Percentiles rank a stretch among this genome's conserved stretches.
phyloP scores from a whole-genome alignment of 2,329 filamentous ascomycete genomes.

The Diaporthe sp. region DNA sequence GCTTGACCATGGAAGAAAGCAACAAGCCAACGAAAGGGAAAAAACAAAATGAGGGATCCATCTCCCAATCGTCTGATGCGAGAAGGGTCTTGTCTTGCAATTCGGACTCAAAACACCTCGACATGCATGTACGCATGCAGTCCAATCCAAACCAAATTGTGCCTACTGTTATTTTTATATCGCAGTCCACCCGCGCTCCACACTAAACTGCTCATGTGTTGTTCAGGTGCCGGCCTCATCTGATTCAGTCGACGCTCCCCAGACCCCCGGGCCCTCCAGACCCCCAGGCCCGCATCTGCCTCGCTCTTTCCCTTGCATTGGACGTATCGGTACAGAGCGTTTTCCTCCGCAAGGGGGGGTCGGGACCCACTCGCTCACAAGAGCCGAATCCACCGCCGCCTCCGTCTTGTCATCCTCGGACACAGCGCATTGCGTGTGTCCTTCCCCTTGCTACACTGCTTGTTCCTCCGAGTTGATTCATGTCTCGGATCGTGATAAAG shows the following conservation, averaged over 20 bases:
- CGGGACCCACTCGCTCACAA: conserved; percentile 10
- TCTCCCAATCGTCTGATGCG: conserved; percentile 20
- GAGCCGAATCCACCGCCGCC: conserved; percentile 9
- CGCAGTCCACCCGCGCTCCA: background rate
- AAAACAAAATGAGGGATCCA: conserved; percentile 14
- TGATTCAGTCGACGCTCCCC: conserved; percentile 15
- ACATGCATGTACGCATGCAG: conserved; percentile 1
- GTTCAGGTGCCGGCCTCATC: conserved; percentile 13
- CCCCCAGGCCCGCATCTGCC: background rate
- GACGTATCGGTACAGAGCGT: conserved; percentile 12
- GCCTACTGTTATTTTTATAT: conserved; percentile 29
- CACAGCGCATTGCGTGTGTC: conserved; percentile 12
- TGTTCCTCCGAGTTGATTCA: conserved; percentile 22
- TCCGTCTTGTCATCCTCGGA: background rate
- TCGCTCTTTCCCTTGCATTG: background rate
- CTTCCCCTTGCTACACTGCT: conserved; percentile 30
- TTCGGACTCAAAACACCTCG: conserved; percentile 12
- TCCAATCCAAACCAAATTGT: conserved; percentile 16
- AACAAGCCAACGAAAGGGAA: background rate
- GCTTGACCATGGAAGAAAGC: background rate
- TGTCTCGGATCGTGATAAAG: conserved; percentile 30
- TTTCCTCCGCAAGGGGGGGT: conserved; percentile 12
- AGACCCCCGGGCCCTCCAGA: background rate
- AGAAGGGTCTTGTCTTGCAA: conserved; percentile 28
- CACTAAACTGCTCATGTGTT: conserved; percentile 19